Evolutionary conservation across 2,329 filamentous ascomycete genomes (phyloP), one percentile per base, ranked within the genome.

Genomic region (Monilinia fructigena): DNA sequence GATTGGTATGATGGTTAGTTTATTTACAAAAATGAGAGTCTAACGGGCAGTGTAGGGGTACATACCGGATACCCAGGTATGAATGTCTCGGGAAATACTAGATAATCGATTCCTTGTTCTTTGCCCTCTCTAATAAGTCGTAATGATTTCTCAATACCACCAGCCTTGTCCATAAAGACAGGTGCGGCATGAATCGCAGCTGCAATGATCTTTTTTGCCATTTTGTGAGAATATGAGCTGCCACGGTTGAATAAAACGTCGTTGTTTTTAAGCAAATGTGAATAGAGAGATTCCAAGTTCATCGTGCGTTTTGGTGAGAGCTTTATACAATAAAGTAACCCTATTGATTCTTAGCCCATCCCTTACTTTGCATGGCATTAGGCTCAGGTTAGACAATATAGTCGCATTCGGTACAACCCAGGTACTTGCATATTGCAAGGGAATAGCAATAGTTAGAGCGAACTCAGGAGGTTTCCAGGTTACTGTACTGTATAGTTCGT

Each of bases 71-170:
- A 62, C 20, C 59, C 59, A 53, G 59, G 59, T 7, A 62, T n/a
- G 18, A 62, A 62, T 20, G 59, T 62, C 12, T 62, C 59, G 8
- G 59, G 59, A 10, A 62, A 62, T 5, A 53, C 59, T 4, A 62
- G 11, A 14, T 40, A 42, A 11, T 62, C 59, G 2, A 62, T 40
- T 20, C n/a, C 45, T 52, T 62, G 8, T 14, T 40, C 31, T 40
- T 62, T 53, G 2, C 23, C 47, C 20, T 40, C 45, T 40, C 26
- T 28, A n/a, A 62, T 62, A 3, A 62, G 3, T 42, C 31, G 6
- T 1, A 62, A 26, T 26, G n/a, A 47, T 4, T 62, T 62, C 10
- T 62, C 47, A 0, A 62, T 62, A 4, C n/a, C 38, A 23, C 5
- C 10, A 7, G 52, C 52, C 23, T 53, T 62, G 6, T 62, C 26